These are phyloP conservation scores for Phytophthora megakarya DNA, from an alignment of 352 stramenopile species.

Conservation along the genomic window DNA sequence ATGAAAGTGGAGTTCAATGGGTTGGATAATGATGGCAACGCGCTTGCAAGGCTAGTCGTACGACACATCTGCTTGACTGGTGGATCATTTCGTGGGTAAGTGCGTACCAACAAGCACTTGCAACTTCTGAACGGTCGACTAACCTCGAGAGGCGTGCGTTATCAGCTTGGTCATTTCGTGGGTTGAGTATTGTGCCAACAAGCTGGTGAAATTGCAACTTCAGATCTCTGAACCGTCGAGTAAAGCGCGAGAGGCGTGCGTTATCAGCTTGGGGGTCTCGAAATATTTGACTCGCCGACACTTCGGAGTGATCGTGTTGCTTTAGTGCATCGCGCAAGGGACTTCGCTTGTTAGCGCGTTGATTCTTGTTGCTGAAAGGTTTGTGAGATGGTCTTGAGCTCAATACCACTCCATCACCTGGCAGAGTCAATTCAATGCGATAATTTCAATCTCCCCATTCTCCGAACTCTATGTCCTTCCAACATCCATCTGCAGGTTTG, in stretches of 20 bases:
- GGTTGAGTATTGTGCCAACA: not conserved
- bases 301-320: not conserved
- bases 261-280: not conserved
- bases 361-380: not conserved
- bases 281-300: not conserved
- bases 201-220: slow-evolving; percentile 10
- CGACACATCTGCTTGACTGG: not conserved
- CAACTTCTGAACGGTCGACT: no score
- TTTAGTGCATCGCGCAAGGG: slow-evolving; percentile 1
- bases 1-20: no score
- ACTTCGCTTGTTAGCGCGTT: not conserved
- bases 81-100: no score
- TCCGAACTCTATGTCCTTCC: slow-evolving; percentile 4
- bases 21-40: not conserved
- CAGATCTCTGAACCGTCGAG: slow-evolving; percentile 12
- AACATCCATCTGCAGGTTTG: slow-evolving; percentile 15
- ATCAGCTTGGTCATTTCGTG: not conserved
- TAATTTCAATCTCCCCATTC: not conserved
- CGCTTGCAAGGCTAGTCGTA: slow-evolving; percentile 3
- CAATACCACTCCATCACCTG: slow-evolving; percentile 6
- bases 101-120: no score
- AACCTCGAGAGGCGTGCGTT: no score
- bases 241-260: slow-evolving; percentile 7
- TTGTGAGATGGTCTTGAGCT: slow-evolving; percentile 1
- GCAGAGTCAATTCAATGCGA: slow-evolving; percentile 13